Evolutionary conservation across 768 basidiomycete genomes (phyloP), one percentile per base, ranked within the genome.

Genomic region (Roridomyces roridus): DNA sequence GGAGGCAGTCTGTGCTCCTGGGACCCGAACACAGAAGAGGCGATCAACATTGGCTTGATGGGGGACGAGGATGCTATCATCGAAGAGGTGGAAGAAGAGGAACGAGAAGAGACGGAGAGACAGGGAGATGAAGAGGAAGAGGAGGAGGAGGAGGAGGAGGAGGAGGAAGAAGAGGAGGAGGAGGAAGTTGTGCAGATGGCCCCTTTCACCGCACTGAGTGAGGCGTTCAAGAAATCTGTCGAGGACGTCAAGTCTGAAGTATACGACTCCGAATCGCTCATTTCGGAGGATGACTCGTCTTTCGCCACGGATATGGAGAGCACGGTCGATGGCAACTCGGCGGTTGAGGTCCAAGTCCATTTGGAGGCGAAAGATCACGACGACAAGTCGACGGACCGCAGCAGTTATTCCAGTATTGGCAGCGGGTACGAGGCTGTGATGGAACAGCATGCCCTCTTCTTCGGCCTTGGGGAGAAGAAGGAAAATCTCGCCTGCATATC

Each of bases 81-180:
- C 49, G 28, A 57, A 36, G 56, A 62, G 49, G 53, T 36, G 39
- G 61, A 55, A 10, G 57, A 58, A 40, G 61, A 62, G 23, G 60
- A 56, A 31, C 50, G 39, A 15, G 12, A 11, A 20, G 46, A 20
- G 23, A n/a, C 23, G 6, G 25, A 40, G 34, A 28, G 25, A 34
- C 6, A n/a, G 29, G 8, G 31, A 44, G 8, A 12, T 7, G 53
- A 24, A 11, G 36, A 59, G 25, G 26, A 24, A 20, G 56, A 57
- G 6, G 48, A 44, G 29, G 34, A 50, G 35, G 9, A 9, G 5
- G 21, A n/a, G 18, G 2, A 9, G 5, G 37, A 34, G 37, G 39
- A 48, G 10, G 34, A 46, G 45, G 29, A 29, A 42, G 4, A 18
- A 10, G 44, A 11, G 4, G 7, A 34, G 14, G 44, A 11, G 4